Base-by-base conservation (phyloP, 164 flowering plant species). In the Echeveria elegans region DNA sequence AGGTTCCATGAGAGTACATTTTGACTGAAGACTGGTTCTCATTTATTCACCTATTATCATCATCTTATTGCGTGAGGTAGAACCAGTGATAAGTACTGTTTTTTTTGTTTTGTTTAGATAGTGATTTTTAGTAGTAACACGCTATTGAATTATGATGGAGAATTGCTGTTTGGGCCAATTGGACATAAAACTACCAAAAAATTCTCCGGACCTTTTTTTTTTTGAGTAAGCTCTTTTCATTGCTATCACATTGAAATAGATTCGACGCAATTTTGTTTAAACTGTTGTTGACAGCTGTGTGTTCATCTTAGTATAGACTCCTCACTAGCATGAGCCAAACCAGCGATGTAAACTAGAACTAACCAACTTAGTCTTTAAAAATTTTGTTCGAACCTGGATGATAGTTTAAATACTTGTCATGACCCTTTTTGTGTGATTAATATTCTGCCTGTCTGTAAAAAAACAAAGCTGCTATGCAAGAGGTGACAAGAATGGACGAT, bases 1-100 rank as follows among this genome's bases (percentile, higher is more conserved):
- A 24, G 29, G 30, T 66, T 32, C 29, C 9, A 19, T 30, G 64
- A 30, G 56, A 53, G 69, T 63, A 37, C 69, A 43, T n/a, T 76
- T 74, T 76, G 30, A 6, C 24, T 24, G 59, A 53, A 6, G 30
- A 56, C 61, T 1, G n/a, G 19, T 9, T 28, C 28, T 28, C n/a
- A 29, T 28, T 4, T 29, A 26, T 56, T 56, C 11, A 12, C 61
- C 28, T 32, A 8, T 26, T 10, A 23, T 53, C 60, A 24, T 53
- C 26, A 11, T 52, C 60, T 23, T 24, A 8, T 28, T 28, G 32
- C 2, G 32, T 5, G 19, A 56, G 30, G 18, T 19, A 26, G 18
- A 28, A 26, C 61, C 61, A 56, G 31, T 4, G 31, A 56, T 26
- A 32, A 56, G 61, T 56, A 11, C 11, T 56, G 12, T 56, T 6